phyloP scores from a whole-genome alignment of 495 filamentous ascomycete species.

The Penicillium chermesinum region DNA sequence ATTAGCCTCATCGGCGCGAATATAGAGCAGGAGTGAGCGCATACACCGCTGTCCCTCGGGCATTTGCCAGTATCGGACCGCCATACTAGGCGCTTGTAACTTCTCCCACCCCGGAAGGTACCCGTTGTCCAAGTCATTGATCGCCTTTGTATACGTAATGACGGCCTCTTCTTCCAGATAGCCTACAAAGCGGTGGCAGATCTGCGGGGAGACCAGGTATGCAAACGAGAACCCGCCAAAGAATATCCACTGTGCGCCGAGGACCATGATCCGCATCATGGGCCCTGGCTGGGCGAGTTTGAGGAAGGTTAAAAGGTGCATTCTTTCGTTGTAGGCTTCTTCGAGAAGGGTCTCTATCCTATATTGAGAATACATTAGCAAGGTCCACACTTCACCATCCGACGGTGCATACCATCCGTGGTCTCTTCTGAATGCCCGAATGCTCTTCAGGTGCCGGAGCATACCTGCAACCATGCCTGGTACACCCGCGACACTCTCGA shows the following conservation, averaged over 20 bases:
- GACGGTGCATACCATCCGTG: constrained; percentile 71
- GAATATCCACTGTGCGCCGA: constrained; percentile 82
- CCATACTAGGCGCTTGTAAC: constrained; percentile 80
- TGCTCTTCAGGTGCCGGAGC: constrained; percentile 77
- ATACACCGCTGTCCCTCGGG: constrained; percentile 78
- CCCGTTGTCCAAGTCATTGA: constrained; percentile 79
- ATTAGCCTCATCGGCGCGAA: constrained; percentile 93
- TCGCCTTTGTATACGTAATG: constrained; percentile 84
- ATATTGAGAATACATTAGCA: not conserved
- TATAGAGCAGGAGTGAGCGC: constrained; percentile 78
- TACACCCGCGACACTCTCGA: constrained; percentile 91
- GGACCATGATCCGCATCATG: constrained; percentile 85
- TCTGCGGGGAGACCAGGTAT: constrained; percentile 84
- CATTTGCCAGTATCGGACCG: constrained; percentile 88
- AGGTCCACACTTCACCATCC: not conserved
- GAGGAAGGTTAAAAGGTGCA: constrained; percentile 93
- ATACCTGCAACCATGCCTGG: constrained; percentile 97
- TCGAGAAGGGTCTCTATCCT: constrained; percentile 92
- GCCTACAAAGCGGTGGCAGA: constrained; percentile 92
- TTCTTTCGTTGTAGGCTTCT: constrained; percentile 92
- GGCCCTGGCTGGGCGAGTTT: constrained; percentile 82
- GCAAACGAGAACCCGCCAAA: constrained; percentile 90
- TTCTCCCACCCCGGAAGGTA: constrained; percentile 76
- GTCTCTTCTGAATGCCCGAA: constrained; percentile 81
- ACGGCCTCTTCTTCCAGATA: constrained; percentile 97